Conservation (phyloP, 805 yeast genomes). For the Cyberlindnera mrakii region DNA sequence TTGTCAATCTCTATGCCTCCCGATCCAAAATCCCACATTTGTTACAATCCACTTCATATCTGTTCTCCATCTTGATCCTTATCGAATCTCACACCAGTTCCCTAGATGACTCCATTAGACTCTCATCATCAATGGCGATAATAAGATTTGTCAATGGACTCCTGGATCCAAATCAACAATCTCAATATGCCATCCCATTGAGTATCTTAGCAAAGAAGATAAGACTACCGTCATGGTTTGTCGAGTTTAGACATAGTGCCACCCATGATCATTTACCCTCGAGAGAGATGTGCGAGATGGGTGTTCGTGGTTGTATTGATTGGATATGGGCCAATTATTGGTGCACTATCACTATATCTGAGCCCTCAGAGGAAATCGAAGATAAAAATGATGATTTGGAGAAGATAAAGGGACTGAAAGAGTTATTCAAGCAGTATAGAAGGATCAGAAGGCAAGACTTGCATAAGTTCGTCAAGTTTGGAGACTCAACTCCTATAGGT, state of each 20-base stretch:
- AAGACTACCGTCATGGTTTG: conserved; percentile 73
- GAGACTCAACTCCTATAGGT: conserved; percentile 38
- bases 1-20: conserved; percentile 12
- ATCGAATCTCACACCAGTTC: background rate
- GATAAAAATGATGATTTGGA: conserved; percentile 13
- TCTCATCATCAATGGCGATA: conserved; percentile 49
- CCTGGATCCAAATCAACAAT: conserved; percentile 79
- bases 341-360: conserved; percentile 29
- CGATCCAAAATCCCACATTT: conserved; percentile 15
- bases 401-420: conserved; percentile 22
- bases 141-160: conserved; percentile 88
- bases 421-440: conserved; percentile 40
- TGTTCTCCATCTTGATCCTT: conserved; percentile 8
- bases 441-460: conserved; percentile 43
- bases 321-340: conserved; percentile 81
- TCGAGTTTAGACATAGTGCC: conserved; percentile 83
- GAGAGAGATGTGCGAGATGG: conserved; percentile 57
- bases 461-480: conserved; percentile 31
- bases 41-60: conserved; percentile 13
- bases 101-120: background rate
- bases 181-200: conserved; percentile 72
- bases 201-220: conserved; percentile 64
- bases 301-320: conserved; percentile 51
- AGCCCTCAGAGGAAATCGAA: conserved; percentile 34
- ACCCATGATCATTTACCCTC: conserved; percentile 86